Conservation (phyloP, 768 basidiomycete genomes). For the Trametes coccinea region DNA sequence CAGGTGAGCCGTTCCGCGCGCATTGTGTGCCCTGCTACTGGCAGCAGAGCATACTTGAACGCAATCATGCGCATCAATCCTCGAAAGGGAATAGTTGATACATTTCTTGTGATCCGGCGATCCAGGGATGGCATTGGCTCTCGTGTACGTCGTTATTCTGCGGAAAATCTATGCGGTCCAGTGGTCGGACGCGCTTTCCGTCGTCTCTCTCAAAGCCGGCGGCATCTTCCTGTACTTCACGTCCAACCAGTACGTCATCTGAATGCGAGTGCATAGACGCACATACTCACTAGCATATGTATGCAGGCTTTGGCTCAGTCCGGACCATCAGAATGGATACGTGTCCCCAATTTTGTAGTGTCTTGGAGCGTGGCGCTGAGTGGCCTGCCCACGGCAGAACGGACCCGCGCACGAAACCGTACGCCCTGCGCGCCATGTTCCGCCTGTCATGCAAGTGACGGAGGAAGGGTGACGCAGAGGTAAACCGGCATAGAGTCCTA, state of each 20-base stretch:
- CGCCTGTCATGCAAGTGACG: too few species aligned
- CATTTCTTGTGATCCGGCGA: background rate
- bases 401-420: too few species aligned
- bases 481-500: too few species aligned
- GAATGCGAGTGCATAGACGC: background rate
- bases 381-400: too few species aligned
- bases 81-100: constrained; percentile 10
- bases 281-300: background rate
- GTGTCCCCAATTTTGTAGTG: background rate
- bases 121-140: background rate
- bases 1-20: constrained; percentile 1
- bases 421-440: too few species aligned
- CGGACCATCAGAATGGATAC: constrained; percentile 20
- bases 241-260: constrained; percentile 13
- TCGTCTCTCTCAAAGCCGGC: constrained; percentile 13
- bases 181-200: constrained; percentile 24
- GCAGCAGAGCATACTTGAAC: constrained; percentile 8
- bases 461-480: too few species aligned
- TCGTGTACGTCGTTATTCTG: background rate
- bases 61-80: constrained; percentile 18
- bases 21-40: background rate
- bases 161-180: background rate
- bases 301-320: constrained; percentile 16
- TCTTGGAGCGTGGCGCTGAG: too few species aligned
- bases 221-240: constrained; percentile 23